Evolutionary conservation across 768 basidiomycete species (phyloP).

Genomic region (Pulveroboletus frians): DNA sequence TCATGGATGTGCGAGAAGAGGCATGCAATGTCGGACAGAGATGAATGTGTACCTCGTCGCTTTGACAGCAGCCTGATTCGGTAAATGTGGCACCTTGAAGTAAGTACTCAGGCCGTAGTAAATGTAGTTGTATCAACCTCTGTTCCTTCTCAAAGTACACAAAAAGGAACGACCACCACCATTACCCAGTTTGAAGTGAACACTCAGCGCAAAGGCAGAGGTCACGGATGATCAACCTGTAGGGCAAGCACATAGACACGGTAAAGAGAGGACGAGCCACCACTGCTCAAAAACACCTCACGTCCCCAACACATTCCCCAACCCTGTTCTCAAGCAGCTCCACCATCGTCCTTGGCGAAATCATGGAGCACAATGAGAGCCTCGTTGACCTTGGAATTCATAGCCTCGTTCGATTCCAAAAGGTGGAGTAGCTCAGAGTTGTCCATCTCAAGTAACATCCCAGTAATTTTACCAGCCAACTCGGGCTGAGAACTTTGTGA

Average conservation of each 20-base stretch:
- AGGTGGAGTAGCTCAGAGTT: conserved; percentile 88
- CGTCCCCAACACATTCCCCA: conserved; percentile 10
- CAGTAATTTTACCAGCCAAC: conserved; percentile 96
- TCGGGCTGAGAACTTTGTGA: conserved; percentile 71
- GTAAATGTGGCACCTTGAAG: neutral
- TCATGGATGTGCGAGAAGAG: conserved; percentile 4
- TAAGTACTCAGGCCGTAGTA: conserved; percentile 24
- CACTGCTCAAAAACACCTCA: conserved; percentile 34
- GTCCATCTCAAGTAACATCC: conserved; percentile 99
- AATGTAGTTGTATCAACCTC: conserved; percentile 54
- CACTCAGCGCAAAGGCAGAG: conserved; percentile 37
- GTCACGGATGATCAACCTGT: conserved; percentile 34
- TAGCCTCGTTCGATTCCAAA: conserved; percentile 73
- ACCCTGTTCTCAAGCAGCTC: neutral
- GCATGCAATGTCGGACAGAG: neutral
- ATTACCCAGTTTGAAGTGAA: conserved; percentile 37
- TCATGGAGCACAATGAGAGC: conserved; percentile 86
- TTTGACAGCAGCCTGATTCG: no score
- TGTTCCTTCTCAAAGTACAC: conserved; percentile 49
- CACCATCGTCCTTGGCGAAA: conserved; percentile 50
- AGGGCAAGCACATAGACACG: conserved; percentile 35
- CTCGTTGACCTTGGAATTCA: conserved; percentile 88
- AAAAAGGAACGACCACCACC: conserved; percentile 51
- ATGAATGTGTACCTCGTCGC: neutral
- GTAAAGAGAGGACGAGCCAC: conserved; percentile 46